Evolutionary conservation across 169 alveolate genomes (phyloP).

Genomic region (Ichthyophthirius multifiliis): DNA sequence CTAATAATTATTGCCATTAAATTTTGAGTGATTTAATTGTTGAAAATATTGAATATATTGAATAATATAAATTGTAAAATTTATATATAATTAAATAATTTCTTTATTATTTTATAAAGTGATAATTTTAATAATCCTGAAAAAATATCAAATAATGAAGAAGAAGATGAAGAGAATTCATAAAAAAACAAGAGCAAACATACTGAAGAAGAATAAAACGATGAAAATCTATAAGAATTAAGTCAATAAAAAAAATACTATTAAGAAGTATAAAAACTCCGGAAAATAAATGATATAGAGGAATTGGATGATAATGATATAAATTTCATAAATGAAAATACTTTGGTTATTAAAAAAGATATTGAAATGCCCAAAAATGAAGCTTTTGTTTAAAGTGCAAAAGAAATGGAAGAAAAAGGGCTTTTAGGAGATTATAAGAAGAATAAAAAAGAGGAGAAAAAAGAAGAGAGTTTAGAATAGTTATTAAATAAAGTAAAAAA

Average conservation of each 20-base stretch:
- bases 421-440: background rate
- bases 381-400: background rate
- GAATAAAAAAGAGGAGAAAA: background rate
- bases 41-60: slow-evolving; percentile 53
- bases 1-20: slow-evolving; percentile 43
- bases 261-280: background rate
- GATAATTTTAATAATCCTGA: background rate
- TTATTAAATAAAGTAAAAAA: slow-evolving; percentile 11
- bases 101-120: background rate
- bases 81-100: background rate
- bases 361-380: background rate
- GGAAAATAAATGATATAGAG: background rate
- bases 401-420: background rate
- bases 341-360: background rate
- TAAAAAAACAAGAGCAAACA: background rate
- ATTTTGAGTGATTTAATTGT: slow-evolving; percentile 51
- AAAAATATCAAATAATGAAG: background rate
- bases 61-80: slow-evolving; percentile 39
- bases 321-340: background rate
- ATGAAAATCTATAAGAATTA: background rate
- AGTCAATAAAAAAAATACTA: background rate
- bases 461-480: slow-evolving; percentile 14
- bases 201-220: background rate
- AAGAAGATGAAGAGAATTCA: background rate
- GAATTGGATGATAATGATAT: slow-evolving; percentile 22